Evolutionary conservation across 1,139 yeast genomes (phyloP), one percentile per base, ranked within the genome.

Genomic region (Yamadazyma taylorii): DNA sequence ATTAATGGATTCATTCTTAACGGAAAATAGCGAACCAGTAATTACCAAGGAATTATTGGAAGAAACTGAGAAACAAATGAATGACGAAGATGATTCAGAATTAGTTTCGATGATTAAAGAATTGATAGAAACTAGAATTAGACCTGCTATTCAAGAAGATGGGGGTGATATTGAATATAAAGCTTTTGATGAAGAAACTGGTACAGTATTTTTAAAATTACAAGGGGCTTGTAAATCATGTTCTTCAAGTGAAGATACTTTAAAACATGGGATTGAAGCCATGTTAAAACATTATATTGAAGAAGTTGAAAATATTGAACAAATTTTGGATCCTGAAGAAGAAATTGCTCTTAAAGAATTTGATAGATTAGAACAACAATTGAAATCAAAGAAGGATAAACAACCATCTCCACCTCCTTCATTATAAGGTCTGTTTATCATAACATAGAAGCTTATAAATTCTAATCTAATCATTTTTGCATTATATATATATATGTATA

Each of bases 171-270:
- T 81, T 45, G 88, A 78, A 54, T 86, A 75, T 57, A 73, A 78
- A 45, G 86, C 81, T 0, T 83, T 83, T 53, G 84, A 80, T 43
- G 85, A 79, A 40, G 79, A 74, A 41, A 66, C 75, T 1, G 95
- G 95, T 5, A 70, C 78, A 6, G 95, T 86, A 2, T 81, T 75
- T 53, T 72, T 86, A 52, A 83, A 83, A 57, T 69, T 86, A 36
- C 83, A 81, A 48, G 95, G 95, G 28, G 95, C 95, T 2, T 86
- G 95, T 61, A 77, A 88, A 40, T 73, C 88, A 2, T 86, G 95
- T 49, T 82, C 86, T 40, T 71, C 85, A 26, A 79, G 87, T 53
- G 80, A 82, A 38, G 89, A 85, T 39, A 86, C 95, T 3, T 69
- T 86, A 46, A 85, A 82, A 53, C 76, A 81, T 52, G 95, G 95